Percentiles rank a stretch among this genome's conserved stretches.
Conservation (phyloP, 2,329 filamentous ascomycete genomes). For the Ascomycota sp. region DNA sequence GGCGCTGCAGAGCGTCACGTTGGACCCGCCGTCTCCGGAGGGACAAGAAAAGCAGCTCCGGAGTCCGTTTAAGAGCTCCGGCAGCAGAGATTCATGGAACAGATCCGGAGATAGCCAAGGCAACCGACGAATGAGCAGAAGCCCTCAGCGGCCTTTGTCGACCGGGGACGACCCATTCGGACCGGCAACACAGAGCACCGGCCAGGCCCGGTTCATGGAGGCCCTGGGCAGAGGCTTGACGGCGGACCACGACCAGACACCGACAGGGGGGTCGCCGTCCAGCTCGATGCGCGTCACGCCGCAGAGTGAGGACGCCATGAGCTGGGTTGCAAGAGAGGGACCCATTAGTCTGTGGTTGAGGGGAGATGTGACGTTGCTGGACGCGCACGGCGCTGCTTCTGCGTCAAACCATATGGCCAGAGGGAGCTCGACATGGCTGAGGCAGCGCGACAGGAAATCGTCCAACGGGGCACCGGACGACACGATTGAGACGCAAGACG, state of each 20-base stretch:
- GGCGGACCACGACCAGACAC: constrained; percentile 1
- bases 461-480: constrained; percentile 4
- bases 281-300: constrained; percentile 14
- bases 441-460: constrained; percentile 3
- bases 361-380: constrained; percentile 14
- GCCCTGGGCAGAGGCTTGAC: constrained; percentile 9
- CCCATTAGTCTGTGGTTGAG: constrained; percentile 15
- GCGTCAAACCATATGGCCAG: not conserved
- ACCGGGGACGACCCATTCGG: constrained; percentile 11
- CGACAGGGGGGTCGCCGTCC: constrained; percentile 9
- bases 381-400: constrained; percentile 6
- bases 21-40: constrained; percentile 35
- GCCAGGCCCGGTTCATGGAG: constrained; percentile 13
- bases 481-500: constrained; percentile 8
- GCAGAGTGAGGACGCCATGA: constrained; percentile 19
- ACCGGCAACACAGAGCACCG: constrained; percentile 6
- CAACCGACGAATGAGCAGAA: constrained; percentile 9
- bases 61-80: constrained; percentile 31
- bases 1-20: constrained; percentile 35
- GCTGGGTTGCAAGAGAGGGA: constrained; percentile 19
- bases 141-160: constrained; percentile 8
- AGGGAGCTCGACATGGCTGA: constrained; percentile 1
- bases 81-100: constrained; percentile 14
- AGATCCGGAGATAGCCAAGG: constrained; percentile 8
- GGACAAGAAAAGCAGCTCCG: constrained; percentile 27